Percentiles rank a stretch among this genome's conserved stretches.
These are phyloP conservation scores for Cupressus sempervirens DNA, from an alignment of 75 land plant species.

Conservation along the genomic window DNA sequence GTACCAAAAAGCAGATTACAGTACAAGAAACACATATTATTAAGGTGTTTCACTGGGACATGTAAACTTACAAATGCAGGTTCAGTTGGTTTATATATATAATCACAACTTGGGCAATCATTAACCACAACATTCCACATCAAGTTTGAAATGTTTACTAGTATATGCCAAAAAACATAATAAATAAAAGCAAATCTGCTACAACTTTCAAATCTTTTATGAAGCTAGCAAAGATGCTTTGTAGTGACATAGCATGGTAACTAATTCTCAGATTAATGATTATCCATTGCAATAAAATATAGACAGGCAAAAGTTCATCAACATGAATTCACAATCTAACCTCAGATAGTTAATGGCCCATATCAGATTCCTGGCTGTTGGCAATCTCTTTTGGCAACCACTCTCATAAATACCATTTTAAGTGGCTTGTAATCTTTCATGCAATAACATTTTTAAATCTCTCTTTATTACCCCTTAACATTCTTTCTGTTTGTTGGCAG, in stretches of 20 bases:
- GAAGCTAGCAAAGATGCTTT: neutral
- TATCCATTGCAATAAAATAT: no score
- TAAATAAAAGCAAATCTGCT: neutral
- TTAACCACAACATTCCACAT: neutral
- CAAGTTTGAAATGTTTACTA: neutral
- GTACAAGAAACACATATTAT: neutral
- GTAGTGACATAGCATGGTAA: neutral
- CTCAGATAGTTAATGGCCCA: neutral
- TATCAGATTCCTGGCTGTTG: neutral
- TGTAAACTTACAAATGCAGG: neutral
- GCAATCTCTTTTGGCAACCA: neutral
- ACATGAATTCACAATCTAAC: neutral
- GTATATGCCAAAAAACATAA: neutral
- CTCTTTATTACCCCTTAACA: neutral
- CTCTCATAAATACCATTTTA: neutral
- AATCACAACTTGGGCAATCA: neutral
- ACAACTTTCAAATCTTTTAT: neutral
- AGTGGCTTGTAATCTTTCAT: neutral
- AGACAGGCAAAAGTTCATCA: neutral
- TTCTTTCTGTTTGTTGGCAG: neutral
- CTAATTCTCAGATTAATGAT: no score
- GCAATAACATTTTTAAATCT: neutral
- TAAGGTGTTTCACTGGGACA: neutral
- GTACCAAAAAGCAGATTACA: neutral
- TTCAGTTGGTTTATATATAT: neutral